These are phyloP conservation scores for Sporothrix humicola DNA, from an alignment of 2,329 filamentous ascomycete genomes.

Conservation along the genomic window DNA sequence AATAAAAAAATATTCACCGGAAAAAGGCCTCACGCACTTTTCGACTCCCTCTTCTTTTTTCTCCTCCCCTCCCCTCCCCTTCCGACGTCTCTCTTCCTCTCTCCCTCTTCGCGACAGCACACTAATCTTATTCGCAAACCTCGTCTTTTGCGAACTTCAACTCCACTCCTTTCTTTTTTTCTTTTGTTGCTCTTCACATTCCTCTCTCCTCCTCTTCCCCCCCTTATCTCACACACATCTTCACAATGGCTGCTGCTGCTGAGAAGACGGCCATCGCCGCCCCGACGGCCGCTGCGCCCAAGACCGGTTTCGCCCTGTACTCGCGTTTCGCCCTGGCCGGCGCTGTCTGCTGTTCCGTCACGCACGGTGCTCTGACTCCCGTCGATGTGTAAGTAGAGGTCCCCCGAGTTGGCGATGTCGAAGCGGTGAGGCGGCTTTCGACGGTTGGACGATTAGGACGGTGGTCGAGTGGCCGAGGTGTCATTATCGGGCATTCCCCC, in stretches of 20 bases:
- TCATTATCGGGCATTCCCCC: not conserved
- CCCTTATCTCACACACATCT: conserved; percentile 32
- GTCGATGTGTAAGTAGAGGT: conserved; percentile 91
- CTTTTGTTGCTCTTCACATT: conserved; percentile 39
- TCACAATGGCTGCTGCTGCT: conserved; percentile 57
- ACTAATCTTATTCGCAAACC: conserved; percentile 22
- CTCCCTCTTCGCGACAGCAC: conserved; percentile 17
- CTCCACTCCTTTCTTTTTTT: conserved; percentile 43
- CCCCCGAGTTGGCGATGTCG: not conserved
- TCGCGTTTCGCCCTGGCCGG: conserved; percentile 95
- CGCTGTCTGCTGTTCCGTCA: conserved; percentile 97
- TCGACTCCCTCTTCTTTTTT: conserved; percentile 24
- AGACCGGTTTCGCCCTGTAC: conserved; percentile 74
- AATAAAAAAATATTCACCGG: conserved; percentile 25
- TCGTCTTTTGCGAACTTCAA: conserved; percentile 26
- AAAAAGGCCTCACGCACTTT: conserved; percentile 35
- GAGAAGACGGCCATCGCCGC: conserved; percentile 52
- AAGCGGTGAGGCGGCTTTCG: not conserved
- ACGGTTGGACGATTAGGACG: not conserved
- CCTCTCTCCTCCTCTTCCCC: conserved; percentile 21
- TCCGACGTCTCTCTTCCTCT: conserved; percentile 32
- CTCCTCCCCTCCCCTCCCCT: conserved; percentile 29
- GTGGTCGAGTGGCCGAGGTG: not conserved
- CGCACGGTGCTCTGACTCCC: conserved; percentile 94
- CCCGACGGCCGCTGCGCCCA: conserved; percentile 47